phyloP scores from a whole-genome alignment of 352 stramenopile genomes.

The Hyaloperonospora brassicae region DNA sequence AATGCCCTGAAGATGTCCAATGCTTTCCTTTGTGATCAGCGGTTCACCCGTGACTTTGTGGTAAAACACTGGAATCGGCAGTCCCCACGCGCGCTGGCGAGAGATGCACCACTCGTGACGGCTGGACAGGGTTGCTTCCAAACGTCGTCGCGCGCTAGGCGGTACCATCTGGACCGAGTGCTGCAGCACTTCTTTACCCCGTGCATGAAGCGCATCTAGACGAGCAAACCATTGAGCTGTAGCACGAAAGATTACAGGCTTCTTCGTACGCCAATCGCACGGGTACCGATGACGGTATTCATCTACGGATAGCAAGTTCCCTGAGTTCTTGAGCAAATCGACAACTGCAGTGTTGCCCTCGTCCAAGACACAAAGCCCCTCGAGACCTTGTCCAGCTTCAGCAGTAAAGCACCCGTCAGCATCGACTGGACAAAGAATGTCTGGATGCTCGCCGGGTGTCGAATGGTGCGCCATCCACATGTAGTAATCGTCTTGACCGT shows the following conservation, averaged over 20 bases:
- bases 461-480: constrained; percentile 61
- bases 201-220: constrained; percentile 88
- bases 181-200: constrained; percentile 45
- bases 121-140: constrained; percentile 81
- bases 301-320: constrained; percentile 79
- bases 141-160: constrained; percentile 62
- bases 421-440: constrained; percentile 65
- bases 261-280: constrained; percentile 99
- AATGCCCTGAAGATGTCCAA: constrained; percentile 73
- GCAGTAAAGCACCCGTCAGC: constrained; percentile 68
- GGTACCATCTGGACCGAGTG: constrained; percentile 90
- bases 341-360: constrained; percentile 93
- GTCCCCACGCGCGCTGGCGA: constrained; percentile 94
- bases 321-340: constrained; percentile 62
- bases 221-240: constrained; percentile 99
- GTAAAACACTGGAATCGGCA: constrained; percentile 98
- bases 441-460: constrained; percentile 21
- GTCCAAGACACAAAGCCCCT: constrained; percentile 84
- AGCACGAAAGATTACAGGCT: constrained; percentile 96
- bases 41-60: constrained; percentile 84
- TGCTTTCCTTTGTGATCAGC: constrained; percentile 88
- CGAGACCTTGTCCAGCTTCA: constrained; percentile 86
- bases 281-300: constrained; percentile 94
- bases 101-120: constrained; percentile 98
- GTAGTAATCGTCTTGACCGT: constrained; percentile 95